phyloP scores from a whole-genome alignment of 805 yeast genomes.

The Blastobotrys mokoenaii region DNA sequence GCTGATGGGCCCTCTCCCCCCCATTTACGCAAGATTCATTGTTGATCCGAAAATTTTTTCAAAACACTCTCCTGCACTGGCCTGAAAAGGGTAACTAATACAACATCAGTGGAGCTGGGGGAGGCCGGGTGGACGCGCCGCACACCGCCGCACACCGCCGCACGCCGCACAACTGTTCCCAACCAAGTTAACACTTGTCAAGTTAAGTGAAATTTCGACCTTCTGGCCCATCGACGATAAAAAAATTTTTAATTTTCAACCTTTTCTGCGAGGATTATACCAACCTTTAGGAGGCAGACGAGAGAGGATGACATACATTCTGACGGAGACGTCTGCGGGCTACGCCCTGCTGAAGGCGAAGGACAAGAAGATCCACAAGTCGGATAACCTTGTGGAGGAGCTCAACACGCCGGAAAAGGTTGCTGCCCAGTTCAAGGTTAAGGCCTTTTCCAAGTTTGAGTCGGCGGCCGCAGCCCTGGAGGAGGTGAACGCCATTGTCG shows the following conservation, averaged over 20 bases:
- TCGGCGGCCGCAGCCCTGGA: constrained; percentile 95
- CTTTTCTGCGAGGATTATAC: neutral
- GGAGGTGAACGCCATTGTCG: constrained; percentile 86
- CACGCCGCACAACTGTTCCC: neutral
- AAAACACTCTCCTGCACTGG: too few relatives aligned
- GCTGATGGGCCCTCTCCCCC: too few relatives aligned
- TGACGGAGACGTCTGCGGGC: constrained; percentile 98
- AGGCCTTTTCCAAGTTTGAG: constrained; percentile 89
- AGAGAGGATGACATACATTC: constrained; percentile 36
- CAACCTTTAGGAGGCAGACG: neutral
- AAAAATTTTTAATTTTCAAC: neutral
- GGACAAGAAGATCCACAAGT: constrained; percentile 93
- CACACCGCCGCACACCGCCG: neutral
- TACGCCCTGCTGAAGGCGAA: constrained; percentile 96
- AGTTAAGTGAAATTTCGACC: too few relatives aligned
- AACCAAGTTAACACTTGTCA: neutral
- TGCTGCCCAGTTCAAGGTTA: constrained; percentile 81
- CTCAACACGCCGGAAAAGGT: constrained; percentile 78
- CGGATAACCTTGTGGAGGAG: constrained; percentile 63
- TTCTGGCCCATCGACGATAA: too few relatives aligned
- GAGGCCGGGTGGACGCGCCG: too few relatives aligned
- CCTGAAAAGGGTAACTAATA: too few relatives aligned
- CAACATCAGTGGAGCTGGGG: too few relatives aligned
- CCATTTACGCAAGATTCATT: too few relatives aligned
- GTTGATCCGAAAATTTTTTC: too few relatives aligned